Percentiles rank a stretch among this genome's conserved stretches.
Conservation (phyloP, 306 rosid genomes). For the Carpinus viminea region DNA sequence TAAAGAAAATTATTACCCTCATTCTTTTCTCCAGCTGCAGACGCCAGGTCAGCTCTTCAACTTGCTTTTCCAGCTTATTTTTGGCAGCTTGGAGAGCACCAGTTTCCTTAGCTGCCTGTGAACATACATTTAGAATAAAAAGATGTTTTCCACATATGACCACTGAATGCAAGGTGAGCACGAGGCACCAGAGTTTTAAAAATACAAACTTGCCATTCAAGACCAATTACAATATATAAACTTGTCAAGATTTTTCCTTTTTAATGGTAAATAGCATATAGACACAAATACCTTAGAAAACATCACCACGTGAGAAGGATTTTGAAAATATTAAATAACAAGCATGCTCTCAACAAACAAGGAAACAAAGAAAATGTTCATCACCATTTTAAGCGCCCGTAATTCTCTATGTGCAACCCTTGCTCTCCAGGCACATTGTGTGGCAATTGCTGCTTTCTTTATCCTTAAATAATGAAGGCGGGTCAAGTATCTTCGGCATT, state of each 20-base stretch:
- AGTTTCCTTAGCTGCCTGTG: conserved; percentile 87
- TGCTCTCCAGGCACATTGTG: conserved; percentile 73
- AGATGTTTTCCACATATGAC: conserved; percentile 3
- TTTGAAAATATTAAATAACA: conserved; percentile 3
- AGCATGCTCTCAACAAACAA: not conserved
- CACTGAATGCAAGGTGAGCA: not conserved
- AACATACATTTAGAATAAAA: conserved; percentile 6
- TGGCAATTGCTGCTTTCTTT: conserved; percentile 54
- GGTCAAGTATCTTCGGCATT: conserved; percentile 45
- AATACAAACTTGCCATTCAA: not conserved
- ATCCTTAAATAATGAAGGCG: conserved; percentile 33
- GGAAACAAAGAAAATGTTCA: conserved; percentile 5
- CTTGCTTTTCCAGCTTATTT: conserved; percentile 73
- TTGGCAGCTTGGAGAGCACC: conserved; percentile 93
- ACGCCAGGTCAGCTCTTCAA: conserved; percentile 68
- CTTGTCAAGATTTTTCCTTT: not conserved
- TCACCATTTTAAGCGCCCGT: conserved; percentile 71
- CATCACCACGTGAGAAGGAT: not conserved
- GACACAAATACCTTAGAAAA: not conserved
- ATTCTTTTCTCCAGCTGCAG: conserved; percentile 68
- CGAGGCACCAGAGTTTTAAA: not conserved
- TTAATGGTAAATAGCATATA: not conserved
- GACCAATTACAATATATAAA: not conserved
- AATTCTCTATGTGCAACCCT: conserved; percentile 67
- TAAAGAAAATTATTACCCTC: conserved; percentile 56